Base-by-base conservation (phyloP, 305 asterid genomes). In the Fraxinus baroniana region DNA sequence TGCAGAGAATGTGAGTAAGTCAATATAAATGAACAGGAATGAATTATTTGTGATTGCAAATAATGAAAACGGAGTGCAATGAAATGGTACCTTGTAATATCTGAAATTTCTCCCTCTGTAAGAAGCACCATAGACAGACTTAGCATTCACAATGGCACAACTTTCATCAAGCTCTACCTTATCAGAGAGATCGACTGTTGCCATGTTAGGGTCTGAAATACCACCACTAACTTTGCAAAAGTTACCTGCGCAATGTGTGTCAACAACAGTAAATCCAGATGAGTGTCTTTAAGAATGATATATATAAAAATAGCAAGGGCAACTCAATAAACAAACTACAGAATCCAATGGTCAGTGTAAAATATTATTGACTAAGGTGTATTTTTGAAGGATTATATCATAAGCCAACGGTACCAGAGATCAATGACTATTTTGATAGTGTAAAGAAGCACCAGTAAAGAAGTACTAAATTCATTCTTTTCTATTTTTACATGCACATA, bases 141-240 rank as follows among this genome's bases (percentile, higher is more conserved):
- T 79, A 78, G 83, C 39, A 73, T 82, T 85, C 74, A 82, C 46
- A 37, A 44, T 13, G 37, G 83, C 83, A 73, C 85, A 70, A 26
- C 46, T 83, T 78, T 28, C 88, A 41, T 85, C 87, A 52, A 39
- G 87, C 72, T 79, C 89, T 77, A 70, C 80, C 64, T 85, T 84
- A 41, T 88, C 82, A 81, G 92, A 87, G 76, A 92, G 91, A 83
- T 94, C 92, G 73, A 94, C 79, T n/a, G 89, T 86, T 84, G 88
- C 98, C 92, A 92, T 85, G 80, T 80, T 79, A 74, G 84, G 82
- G 86, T 89, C 90, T 8, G 44, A 70, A 77, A 80, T 82, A 87
- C 68, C 87, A 74, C 64, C 78, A 77, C 80, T 72, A 55, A 71
- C 79, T 80, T 73, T 86, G 79, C 62, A 52, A 60, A 64, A 30